phyloP scores from a whole-genome alignment of 495 filamentous ascomycete genomes.

The Xylaria venustula region DNA sequence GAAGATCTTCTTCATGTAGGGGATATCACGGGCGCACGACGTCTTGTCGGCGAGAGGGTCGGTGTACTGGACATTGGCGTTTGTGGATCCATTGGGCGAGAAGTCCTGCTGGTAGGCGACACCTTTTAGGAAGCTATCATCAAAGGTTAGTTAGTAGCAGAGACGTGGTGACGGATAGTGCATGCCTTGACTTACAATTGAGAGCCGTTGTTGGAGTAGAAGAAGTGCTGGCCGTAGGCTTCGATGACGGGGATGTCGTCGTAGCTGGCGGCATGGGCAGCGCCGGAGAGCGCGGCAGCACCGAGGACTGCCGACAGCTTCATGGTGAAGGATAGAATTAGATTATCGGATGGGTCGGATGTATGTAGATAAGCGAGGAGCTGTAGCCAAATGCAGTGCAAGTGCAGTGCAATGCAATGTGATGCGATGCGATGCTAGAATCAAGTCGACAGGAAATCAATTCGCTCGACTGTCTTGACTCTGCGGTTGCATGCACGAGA shows the following conservation, averaged over 20 bases:
- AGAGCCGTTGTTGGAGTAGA: constrained; percentile 33
- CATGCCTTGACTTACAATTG: constrained; percentile 26
- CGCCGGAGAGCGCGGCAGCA: constrained; percentile 24
- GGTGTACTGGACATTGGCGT: constrained; percentile 40
- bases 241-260: constrained; percentile 26
- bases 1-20: constrained; percentile 67
- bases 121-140: constrained; percentile 64
- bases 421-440: neutral
- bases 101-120: constrained; percentile 79
- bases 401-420: neutral
- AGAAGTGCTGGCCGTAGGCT: constrained; percentile 31
- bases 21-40: constrained; percentile 78
- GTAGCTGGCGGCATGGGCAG: constrained; percentile 24
- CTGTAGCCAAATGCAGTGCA: too few species aligned
- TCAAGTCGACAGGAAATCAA: neutral
- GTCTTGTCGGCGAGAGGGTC: constrained; percentile 71
- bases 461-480: neutral
- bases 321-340: constrained; percentile 17
- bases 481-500: neutral
- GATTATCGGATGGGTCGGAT: too few species aligned
- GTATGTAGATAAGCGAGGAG: too few species aligned
- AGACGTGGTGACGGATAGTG: neutral
- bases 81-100: constrained; percentile 37
- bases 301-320: constrained; percentile 26
- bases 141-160: neutral